Base-by-base conservation (phyloP, 352 stramenopile genomes). In the Aphanomyces invadans region DNA sequence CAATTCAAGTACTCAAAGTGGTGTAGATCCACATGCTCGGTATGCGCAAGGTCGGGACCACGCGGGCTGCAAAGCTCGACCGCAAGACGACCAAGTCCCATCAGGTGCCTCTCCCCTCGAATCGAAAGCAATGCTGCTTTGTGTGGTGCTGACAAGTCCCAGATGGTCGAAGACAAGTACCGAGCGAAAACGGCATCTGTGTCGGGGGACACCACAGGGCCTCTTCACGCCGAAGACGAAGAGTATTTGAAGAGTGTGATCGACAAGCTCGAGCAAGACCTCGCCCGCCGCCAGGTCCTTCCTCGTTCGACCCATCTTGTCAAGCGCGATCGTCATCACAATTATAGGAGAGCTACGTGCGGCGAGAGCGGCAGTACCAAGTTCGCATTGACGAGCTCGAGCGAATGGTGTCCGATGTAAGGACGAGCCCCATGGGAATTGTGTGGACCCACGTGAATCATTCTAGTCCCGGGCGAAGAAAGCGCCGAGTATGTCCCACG, bases 341-440 rank as follows among this genome's bases (percentile, higher is more conserved):
- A n/a, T 0, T 62, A 15, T 38, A 93, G 68, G 86, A 96, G 62
- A 92, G 75, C 56, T 96, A 97, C 66, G 81, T 97, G 28, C 74
- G 83, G 11, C 76, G 88, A 49, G 88, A 96, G 70, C 79, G 87
- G 5, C 83, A 92, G 57, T 97, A 95, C 71, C 88, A 92, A 71
- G 78, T 91, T 62, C 76, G 85, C 38, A 93, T 96, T 33, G 72
- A 79, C 26, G 85, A 95, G 65, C 65, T 97, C 10, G 82, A 95
- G 56, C 73, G 76, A 2, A 74, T 83, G 64, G 59, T 90, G 15
- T 78, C 72, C 28, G 80, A 73, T 29, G 54, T 69, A 71, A n/a
- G n/a, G n/a, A n/a, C n/a, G n/a, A n/a, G n/a, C n/a, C n/a, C n/a
- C n/a, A n/a, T n/a, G n/a, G n/a, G n/a, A n/a, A n/a, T n/a, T n/a